phyloP scores from a whole-genome alignment of 140 eudicot genomes.

The Oenanthe javanica region DNA sequence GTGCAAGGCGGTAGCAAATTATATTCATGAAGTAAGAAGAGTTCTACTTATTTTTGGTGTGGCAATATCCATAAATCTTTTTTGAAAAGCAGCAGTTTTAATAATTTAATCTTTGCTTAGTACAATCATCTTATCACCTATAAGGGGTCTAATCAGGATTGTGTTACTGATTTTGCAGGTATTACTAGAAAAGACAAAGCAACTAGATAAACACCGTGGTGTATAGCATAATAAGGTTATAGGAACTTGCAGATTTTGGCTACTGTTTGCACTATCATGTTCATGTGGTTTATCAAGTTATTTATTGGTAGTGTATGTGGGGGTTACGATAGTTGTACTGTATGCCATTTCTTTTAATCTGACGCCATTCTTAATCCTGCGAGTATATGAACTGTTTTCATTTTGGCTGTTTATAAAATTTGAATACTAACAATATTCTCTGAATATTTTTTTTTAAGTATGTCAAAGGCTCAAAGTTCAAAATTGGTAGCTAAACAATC shows the following conservation, averaged over 20 bases:
- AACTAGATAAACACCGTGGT: constrained; percentile 67
- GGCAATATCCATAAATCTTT: neutral
- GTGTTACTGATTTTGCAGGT: constrained; percentile 33
- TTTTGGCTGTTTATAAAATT: neutral
- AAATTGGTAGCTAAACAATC: neutral
- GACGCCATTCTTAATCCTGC: neutral
- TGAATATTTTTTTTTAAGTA: neutral
- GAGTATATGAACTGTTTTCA: neutral
- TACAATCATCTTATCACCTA: neutral
- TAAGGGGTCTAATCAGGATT: neutral
- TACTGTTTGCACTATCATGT: neutral
- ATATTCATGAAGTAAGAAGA: constrained; percentile 72
- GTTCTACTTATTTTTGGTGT: neutral
- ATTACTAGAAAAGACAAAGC: constrained; percentile 71
- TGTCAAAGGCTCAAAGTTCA: neutral
- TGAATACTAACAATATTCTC: neutral
- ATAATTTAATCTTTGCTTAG: neutral
- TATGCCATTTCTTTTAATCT: neutral
- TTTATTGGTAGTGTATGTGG: neutral
- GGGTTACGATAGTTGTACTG: neutral
- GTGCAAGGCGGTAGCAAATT: constrained; percentile 87
- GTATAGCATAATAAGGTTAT: constrained; percentile 22
- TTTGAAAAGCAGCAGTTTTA: too few species aligned
- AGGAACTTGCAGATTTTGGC: neutral
- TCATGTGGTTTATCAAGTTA: neutral